Base-by-base conservation (phyloP, 805 yeast genomes). In the Candida pini region DNA sequence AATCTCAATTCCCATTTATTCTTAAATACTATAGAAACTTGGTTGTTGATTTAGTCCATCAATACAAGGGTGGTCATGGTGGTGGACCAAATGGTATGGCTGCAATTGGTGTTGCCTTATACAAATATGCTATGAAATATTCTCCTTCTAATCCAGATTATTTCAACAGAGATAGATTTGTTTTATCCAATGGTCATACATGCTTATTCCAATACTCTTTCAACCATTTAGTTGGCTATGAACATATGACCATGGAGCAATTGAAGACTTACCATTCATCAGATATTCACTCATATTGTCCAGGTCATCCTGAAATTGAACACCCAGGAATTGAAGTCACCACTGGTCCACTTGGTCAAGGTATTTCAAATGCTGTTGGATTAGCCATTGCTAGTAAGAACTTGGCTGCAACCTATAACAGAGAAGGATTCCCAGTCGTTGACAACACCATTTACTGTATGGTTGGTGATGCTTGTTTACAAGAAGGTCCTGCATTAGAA, bases 31-130 rank as follows among this genome's bases (percentile, higher is more conserved):
- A 60, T 48, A 48, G 66, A 33, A 48, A 49, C 16, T 46, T 60
- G 7, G 45, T 62, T 16, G 64, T 62, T 9, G 62, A 57, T 35
- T 43, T 57, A 12, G 61, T 57, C 26, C 55, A 57, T 31, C 47
- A 56, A 31, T 57, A 49, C 39, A 57, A 58, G 19, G 65, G 68
- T 44, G 98, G 98, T 48, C 98, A 90, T 68, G 97, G 97, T 37
- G 98, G 98, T 69, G 97, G 97, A 32, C 97, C 97, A 53, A 78
- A 92, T 76, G 97, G 97, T 44, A 71, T 89, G 67, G 97, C 98
- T 13, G 95, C 97, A 31, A 81, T 88, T 43, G 95, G 96, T 43
- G 96, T 90, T 63, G 81, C 79, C 36, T 62, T 90, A 43, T 86
- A 82, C 78, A 75, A 78, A 62, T 75, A 76, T 26, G 65, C 33